Conservation (phyloP, 2,329 filamentous ascomycete species). For the Ceratocystis alfenasii region DNA sequence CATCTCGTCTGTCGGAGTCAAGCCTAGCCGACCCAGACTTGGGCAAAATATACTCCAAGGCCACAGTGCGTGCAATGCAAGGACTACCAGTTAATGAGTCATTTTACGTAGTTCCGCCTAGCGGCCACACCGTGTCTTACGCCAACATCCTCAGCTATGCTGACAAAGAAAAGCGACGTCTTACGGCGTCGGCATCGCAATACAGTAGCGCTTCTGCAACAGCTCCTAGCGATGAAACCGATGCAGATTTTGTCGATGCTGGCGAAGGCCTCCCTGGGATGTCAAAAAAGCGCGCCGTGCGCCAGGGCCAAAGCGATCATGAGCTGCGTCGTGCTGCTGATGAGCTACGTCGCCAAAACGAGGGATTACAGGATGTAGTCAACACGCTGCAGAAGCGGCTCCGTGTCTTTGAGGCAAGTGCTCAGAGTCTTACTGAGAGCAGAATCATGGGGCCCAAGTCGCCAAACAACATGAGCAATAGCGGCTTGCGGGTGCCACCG, state of each 20-base stretch:
- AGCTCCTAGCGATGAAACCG: slow-evolving; percentile 42
- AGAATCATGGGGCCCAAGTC: slow-evolving; percentile 50
- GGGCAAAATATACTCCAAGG: slow-evolving; percentile 70
- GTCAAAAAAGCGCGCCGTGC: slow-evolving; percentile 28
- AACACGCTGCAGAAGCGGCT: slow-evolving; percentile 78
- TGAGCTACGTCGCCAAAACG: slow-evolving; percentile 80
- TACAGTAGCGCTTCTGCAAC: slow-evolving; percentile 35
- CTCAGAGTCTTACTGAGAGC: slow-evolving; percentile 81
- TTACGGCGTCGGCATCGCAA: slow-evolving; percentile 42
- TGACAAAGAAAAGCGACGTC: slow-evolving; percentile 52
- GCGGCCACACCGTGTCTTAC: slow-evolving; percentile 84
- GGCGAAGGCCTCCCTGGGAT: slow-evolving; percentile 40
- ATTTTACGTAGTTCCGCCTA: slow-evolving; percentile 90
- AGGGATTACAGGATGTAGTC: slow-evolving; percentile 69
- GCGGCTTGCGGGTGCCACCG: slow-evolving; percentile 21
- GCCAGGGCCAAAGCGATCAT: slow-evolving; percentile 35
- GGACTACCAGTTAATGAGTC: slow-evolving; percentile 59
- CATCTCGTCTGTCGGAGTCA: slow-evolving; percentile 14
- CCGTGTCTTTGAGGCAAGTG: slow-evolving; percentile 86
- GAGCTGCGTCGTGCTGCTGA: slow-evolving; percentile 55
- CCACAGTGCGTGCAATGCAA: slow-evolving; percentile 68
- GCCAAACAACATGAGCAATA: slow-evolving; percentile 30
- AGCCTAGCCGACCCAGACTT: slow-evolving; percentile 55
- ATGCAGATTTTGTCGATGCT: slow-evolving; percentile 86
- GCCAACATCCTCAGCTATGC: slow-evolving; percentile 70